These are phyloP conservation scores for Apiospora malaysiana DNA, from an alignment of 2,329 filamentous ascomycete genomes.

Conservation along the genomic window DNA sequence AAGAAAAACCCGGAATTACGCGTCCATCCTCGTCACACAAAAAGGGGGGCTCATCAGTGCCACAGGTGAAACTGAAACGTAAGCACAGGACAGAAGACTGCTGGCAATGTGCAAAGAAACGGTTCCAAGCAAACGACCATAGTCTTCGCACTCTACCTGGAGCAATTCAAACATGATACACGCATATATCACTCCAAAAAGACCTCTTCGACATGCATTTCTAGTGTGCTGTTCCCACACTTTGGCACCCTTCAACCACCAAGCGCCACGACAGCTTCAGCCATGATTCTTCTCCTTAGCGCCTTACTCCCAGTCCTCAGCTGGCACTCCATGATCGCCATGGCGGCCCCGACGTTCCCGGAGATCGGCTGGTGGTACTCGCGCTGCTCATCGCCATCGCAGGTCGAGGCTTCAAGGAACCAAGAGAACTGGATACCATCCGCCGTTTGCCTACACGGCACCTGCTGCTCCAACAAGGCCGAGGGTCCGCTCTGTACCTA, in stretches of 20 bases:
- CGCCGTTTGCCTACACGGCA: slow-evolving; percentile 21
- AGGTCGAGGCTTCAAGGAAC: slow-evolving; percentile 20
- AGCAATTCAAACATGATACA: background rate
- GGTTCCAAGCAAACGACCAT: background rate
- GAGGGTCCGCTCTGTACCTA: slow-evolving; percentile 15
- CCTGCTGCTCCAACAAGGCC: slow-evolving; percentile 23
- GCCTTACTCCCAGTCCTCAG: background rate
- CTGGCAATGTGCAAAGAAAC: background rate
- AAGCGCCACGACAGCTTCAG: background rate
- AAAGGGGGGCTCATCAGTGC: background rate
- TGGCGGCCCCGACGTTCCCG: background rate
- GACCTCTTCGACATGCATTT: background rate
- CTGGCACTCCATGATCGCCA: background rate
- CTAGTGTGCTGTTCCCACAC: background rate
- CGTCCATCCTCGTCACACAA: background rate
- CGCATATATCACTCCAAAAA: background rate
- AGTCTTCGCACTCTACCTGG: background rate
- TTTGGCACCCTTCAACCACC: background rate
- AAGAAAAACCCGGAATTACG: background rate
- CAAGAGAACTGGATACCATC: slow-evolving; percentile 19
- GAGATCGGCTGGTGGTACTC: slow-evolving; percentile 7
- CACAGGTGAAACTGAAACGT: background rate
- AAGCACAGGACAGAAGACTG: background rate
- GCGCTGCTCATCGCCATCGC: slow-evolving; percentile 17
- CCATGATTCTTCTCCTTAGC: background rate